Evolutionary conservation across 169 alveolate species (phyloP), one percentile per base, ranked within the genome.

Genomic region (Plasmodium sp.): DNA sequence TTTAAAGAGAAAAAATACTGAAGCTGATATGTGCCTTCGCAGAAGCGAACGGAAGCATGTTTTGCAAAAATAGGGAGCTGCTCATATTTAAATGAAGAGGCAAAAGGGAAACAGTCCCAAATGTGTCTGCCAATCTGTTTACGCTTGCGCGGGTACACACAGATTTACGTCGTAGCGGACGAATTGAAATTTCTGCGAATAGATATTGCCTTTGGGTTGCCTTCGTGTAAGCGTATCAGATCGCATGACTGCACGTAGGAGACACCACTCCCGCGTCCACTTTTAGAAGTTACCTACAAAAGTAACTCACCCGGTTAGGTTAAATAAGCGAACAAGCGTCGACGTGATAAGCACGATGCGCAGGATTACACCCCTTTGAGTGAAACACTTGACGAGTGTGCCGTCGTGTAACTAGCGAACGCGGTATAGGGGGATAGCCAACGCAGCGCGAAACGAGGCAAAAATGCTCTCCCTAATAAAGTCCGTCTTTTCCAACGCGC

Each of bases 401-500:
- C 39, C 14, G 77, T 27, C 9, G n/a, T 67, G 77, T 67, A 67
- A 67, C 6, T 67, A 1, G 77, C 14, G 27, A n/a, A 67, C n/a
- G 77, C 5, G 77, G 34, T 10, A 18, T 62, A 62, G 77, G 36
- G 39, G 22, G 16, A 18, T 12, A 62, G 36, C 5, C 77, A 6
- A 67, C 39, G 77, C 16, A 67, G 31, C 45, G 43, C 18, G 75
- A 34, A 39, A 71, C 12, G 54, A 90, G 36, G 54, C 31, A 18
- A 90, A 79, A 9, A 90, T 90, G 94, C 72, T 90, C 48, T 90
- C 94, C 31, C 84, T 90, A 80, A 67, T 90, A 58, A 90, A 80
- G 94, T 79, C 94, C 0, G 81, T 80, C 51, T 90, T 90, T 90
- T 22, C 88, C 48, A 90, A 90, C 56, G n/a, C 58, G 48, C 83